Conservation (phyloP, 805 yeast genomes). For the Saccharomycodes ludwigii region DNA sequence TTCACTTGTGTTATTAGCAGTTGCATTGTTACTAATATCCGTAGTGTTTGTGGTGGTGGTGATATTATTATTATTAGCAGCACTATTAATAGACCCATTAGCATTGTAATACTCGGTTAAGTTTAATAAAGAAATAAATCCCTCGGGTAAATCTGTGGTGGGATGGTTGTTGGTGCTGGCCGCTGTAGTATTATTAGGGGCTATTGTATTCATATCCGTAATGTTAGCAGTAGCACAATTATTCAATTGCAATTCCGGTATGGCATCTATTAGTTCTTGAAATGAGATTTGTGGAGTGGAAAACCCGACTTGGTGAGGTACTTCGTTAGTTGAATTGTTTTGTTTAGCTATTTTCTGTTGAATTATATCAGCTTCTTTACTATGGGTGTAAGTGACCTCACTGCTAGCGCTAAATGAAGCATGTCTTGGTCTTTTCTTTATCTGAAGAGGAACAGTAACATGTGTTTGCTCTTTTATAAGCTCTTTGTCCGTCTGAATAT, state of each 20-base stretch:
- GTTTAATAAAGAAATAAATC: no score
- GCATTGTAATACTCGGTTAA: no score
- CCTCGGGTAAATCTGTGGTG: no score
- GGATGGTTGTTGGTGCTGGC: conserved; percentile 5
- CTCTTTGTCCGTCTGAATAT: not conserved
- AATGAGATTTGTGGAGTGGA: conserved; percentile 68
- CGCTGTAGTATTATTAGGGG: not conserved
- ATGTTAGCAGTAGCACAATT: not conserved
- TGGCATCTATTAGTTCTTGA: conserved; percentile 29
- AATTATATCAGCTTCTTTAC: not conserved
- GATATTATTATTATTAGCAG: no score
- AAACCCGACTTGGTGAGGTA: conserved; percentile 64
- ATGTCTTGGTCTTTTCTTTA: conserved; percentile 25
- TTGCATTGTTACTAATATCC: no score
- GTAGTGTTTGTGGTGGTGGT: no score
- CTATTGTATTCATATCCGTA: not conserved
- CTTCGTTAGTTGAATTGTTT: conserved; percentile 17
- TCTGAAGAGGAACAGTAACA: conserved; percentile 1
- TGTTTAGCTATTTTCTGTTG: not conserved
- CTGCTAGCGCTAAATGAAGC: conserved; percentile 34
- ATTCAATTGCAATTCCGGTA: conserved; percentile 6
- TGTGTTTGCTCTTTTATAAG: not conserved
- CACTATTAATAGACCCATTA: no score
- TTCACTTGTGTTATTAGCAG: no score
- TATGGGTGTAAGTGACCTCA: conserved; percentile 23